Evolutionary conservation across 2,329 filamentous ascomycete species (phyloP), one percentile per base, ranked within the genome.

Genomic region (Trichophyton simii): DNA sequence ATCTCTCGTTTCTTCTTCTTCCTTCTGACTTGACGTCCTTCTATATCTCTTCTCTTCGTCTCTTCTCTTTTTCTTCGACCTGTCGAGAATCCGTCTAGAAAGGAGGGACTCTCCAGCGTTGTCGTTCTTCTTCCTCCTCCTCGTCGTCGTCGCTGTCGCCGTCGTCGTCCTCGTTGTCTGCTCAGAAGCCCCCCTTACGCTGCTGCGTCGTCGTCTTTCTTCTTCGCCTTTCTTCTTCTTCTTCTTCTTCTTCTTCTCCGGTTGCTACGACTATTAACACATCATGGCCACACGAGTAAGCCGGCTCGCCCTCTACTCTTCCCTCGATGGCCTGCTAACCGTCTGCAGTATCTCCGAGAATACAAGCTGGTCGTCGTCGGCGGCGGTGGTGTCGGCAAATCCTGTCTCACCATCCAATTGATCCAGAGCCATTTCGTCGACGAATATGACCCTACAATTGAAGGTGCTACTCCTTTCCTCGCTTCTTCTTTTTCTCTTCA

Each of bases 381-480:
- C 70, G 94, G 95, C 71, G 94, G 94, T 82, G 94, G 94, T 76
- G 94, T 99, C 67, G 94, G 94, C 80, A 99, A 99, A 82, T 97
- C 92, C 65, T 97, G 94, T 79, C 84, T 99, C 81, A 97, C 94
- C 63, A 97, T 99, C 73, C 94, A 97, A 81, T 85, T 92, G 77
- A 90, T 89, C 71, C 87, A 91, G 79, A 92, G 88, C 76, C 94
- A 99, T 76, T 99, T 99, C 80, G 92, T 97, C 74, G 94, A 97
- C 77, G 94, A 97, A 78, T 99, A 99, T 77, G 94, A 99, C 77
- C 94, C 94, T 62, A 99, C 94, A 71, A 97, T 99, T 72, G 94
- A 99, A 88, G 94, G 94, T 79, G 67, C 64, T 72, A 2, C 15
- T 5, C 8, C 64, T 46, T 11, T 20, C 15, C 28, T 38, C 6